A percentile compares a stretch with the other conserved stretches of the same genome.
These are phyloP conservation scores for Mycena floridula DNA, from an alignment of 768 basidiomycete genomes.

Conservation along the genomic window DNA sequence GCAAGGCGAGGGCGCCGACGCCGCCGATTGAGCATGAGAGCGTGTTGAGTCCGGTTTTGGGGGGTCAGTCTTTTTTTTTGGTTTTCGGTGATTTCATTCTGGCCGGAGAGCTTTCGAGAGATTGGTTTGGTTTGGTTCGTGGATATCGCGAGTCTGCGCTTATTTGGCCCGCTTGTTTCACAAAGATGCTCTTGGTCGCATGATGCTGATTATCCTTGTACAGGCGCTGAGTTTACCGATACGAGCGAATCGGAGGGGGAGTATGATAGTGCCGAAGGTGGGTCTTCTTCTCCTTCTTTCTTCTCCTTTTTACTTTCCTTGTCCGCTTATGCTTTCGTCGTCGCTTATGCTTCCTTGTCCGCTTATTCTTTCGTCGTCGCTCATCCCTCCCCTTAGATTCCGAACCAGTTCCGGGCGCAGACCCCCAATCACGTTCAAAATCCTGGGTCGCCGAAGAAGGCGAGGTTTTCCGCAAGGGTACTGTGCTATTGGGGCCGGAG, in stretches of 20 bases:
- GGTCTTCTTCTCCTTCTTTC: no score
- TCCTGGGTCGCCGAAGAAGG: slow-evolving; percentile 92
- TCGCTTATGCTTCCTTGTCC: slow-evolving; percentile 1
- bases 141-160: no score
- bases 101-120: no score
- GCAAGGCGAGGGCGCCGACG: slow-evolving; percentile 67
- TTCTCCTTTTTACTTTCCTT: no score
- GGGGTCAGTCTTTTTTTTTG: no score
- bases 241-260: slow-evolving; percentile 50
- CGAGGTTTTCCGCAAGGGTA: slow-evolving; percentile 92
- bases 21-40: slow-evolving; percentile 64
- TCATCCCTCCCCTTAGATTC: not conserved
- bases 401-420: not conserved
- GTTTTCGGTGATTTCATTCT: no score
- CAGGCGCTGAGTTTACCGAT: no score
- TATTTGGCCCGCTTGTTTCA: no score
- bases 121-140: no score
- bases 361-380: not conserved
- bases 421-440: slow-evolving; percentile 67
- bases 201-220: no score
- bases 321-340: not conserved
- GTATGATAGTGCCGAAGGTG: slow-evolving; percentile 19
- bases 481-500: slow-evolving; percentile 69
- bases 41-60: slow-evolving; percentile 33
- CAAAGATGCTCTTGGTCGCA: no score